These are phyloP conservation scores for Hemisphaericaspora xylofermentans DNA, from an alignment of 1,139 yeast species.

Conservation along the genomic window DNA sequence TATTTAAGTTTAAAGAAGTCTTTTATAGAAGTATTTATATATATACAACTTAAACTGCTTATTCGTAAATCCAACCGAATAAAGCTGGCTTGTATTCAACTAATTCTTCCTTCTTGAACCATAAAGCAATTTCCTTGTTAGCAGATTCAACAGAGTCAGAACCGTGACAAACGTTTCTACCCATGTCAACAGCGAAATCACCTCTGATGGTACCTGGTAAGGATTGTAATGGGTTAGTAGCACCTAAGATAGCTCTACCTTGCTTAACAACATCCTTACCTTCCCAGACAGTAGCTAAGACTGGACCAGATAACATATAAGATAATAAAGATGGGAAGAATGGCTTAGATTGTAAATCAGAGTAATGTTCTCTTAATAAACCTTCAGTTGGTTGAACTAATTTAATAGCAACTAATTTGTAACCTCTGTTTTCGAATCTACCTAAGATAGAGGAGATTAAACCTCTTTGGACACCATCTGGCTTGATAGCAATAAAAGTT, in stretches of 20 bases:
- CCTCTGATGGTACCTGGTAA: conserved; percentile 99
- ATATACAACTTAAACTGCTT: conserved; percentile 23
- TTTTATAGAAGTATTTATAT: neutral
- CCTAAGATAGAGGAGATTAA: conserved; percentile 84
- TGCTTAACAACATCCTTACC: conserved; percentile 99
- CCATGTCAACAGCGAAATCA: conserved; percentile 93
- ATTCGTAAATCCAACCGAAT: conserved; percentile 93
- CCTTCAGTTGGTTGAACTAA: conserved; percentile 83
- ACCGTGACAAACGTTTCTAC: conserved; percentile 99
- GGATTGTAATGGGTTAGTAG: conserved; percentile 96
- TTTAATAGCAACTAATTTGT: conserved; percentile 95
- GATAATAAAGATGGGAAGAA: conserved; percentile 94
- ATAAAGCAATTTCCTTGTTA: conserved; percentile 88
- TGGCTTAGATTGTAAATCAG: conserved; percentile 92
- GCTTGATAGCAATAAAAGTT: conserved; percentile 98
- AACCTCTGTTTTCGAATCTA: conserved; percentile 97
- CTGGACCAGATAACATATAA: conserved; percentile 98
- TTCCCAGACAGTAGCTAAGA: conserved; percentile 99
- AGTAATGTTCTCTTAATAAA: conserved; percentile 90
- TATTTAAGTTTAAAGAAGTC: conserved; percentile 8
- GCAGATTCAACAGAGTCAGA: conserved; percentile 99
- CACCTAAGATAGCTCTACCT: conserved; percentile 97
- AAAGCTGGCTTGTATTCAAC: conserved; percentile 86
- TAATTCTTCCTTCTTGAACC: conserved; percentile 99
- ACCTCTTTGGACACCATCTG: conserved; percentile 99